Conservation (phyloP, 345 rosid genomes). For the Camelina neglecta region DNA sequence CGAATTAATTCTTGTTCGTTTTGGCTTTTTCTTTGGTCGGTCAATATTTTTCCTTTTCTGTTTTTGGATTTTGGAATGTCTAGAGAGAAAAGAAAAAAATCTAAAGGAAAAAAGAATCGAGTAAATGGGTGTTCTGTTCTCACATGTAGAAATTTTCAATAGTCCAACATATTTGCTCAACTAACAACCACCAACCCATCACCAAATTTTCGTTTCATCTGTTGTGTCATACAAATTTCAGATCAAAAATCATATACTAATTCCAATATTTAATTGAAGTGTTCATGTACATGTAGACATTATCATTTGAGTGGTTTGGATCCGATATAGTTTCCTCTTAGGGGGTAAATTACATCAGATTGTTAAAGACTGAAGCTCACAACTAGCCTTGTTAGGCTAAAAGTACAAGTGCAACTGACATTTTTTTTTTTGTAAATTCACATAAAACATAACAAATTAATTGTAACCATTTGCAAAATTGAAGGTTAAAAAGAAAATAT, state of each 20-base stretch:
- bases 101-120: neutral
- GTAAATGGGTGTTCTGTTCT: constrained; percentile 5
- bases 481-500: too few species aligned
- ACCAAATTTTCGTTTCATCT: constrained; percentile 24
- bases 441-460: neutral
- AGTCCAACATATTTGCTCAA: constrained; percentile 35
- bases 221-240: neutral
- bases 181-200: constrained; percentile 39
- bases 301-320: too few species aligned
- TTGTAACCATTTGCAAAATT: too few species aligned
- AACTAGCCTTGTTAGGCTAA: neutral
- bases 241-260: neutral
- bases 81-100: neutral
- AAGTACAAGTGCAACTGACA: neutral
- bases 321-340: too few species aligned
- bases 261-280: neutral
- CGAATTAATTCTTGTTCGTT: neutral
- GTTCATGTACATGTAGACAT: neutral
- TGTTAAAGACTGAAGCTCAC: neutral
- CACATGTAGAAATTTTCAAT: constrained; percentile 24
- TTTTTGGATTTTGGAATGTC: neutral
- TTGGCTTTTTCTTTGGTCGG: neutral
- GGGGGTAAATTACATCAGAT: too few species aligned
- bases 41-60: neutral
- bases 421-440: neutral